A percentile compares a stretch with the other conserved stretches of the same genome.
These are phyloP conservation scores for Lichina pygmaea DNA, from an alignment of 495 filamentous ascomycete species.

Conservation along the genomic window DNA sequence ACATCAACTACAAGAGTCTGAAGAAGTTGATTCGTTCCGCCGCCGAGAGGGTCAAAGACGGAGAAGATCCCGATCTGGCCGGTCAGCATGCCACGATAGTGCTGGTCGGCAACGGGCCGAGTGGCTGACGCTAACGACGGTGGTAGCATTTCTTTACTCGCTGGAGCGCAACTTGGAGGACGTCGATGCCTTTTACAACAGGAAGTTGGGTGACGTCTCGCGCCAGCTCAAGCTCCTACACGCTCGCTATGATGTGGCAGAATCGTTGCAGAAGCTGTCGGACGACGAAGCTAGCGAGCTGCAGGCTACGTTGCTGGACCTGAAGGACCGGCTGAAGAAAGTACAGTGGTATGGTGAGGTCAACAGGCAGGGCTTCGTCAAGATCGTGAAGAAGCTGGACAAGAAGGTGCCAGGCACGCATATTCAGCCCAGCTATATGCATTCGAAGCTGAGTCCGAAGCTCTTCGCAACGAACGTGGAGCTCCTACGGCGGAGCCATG, in stretches of 20 bases:
- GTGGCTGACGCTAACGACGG: not conserved
- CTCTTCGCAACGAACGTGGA: conserved; percentile 57
- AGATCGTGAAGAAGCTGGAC: conserved; percentile 94
- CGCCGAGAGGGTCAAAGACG: conserved; percentile 29
- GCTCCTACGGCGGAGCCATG: conserved; percentile 36
- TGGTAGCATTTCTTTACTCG: conserved; percentile 69
- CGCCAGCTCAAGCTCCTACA: conserved; percentile 64
- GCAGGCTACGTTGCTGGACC: conserved; percentile 63
- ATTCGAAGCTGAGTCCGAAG: conserved; percentile 61
- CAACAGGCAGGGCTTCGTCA: conserved; percentile 79
- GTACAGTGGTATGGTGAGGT: conserved; percentile 96
- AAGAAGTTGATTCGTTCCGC: conserved; percentile 83
- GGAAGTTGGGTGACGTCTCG: conserved; percentile 59
- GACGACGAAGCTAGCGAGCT: conserved; percentile 70
- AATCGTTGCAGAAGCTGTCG: conserved; percentile 23
- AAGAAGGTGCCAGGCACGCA: conserved; percentile 53
- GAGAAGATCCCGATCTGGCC: conserved; percentile 56
- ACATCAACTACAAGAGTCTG: conserved; percentile 88
- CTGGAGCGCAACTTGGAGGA: conserved; percentile 92
- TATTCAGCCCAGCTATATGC: conserved; percentile 58
- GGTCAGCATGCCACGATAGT: conserved; percentile 15
- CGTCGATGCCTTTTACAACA: conserved; percentile 87
- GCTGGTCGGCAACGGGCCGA: not conserved
- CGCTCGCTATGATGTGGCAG: conserved; percentile 43
- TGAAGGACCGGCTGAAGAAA: conserved; percentile 65